A percentile compares a stretch with the other conserved stretches of the same genome.
Conservation (phyloP, 768 basidiomycete genomes). For the Crepidotus variabilis region DNA sequence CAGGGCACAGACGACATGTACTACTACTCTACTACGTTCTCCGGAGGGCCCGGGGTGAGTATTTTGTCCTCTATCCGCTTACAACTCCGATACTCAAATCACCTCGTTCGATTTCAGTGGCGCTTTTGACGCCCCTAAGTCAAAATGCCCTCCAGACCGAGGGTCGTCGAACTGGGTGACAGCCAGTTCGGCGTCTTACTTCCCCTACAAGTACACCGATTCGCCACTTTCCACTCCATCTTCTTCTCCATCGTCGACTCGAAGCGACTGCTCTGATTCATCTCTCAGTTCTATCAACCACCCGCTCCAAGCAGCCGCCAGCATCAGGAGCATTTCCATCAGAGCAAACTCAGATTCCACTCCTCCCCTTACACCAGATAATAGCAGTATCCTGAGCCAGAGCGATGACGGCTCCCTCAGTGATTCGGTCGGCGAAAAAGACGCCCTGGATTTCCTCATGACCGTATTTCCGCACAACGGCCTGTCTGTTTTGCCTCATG, state of each 20-base stretch:
- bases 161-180: conserved; percentile 96
- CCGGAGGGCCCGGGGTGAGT: conserved; percentile 87
- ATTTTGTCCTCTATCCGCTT: background rate
- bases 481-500: conserved; percentile 61
- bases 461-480: conserved; percentile 75
- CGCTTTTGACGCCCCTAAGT: conserved; percentile 90
- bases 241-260: conserved; percentile 18
- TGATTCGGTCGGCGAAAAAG: conserved; percentile 46
- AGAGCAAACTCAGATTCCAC: conserved; percentile 49
- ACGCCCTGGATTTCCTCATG: conserved; percentile 76
- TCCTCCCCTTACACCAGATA: conserved; percentile 79
- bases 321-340: conserved; percentile 37
- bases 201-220: conserved; percentile 35
- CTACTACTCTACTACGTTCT: conserved; percentile 92
- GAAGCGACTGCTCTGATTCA: conserved; percentile 13
- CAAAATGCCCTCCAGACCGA: conserved; percentile 93
- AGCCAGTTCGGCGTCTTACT: conserved; percentile 77
- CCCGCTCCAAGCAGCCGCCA: conserved; percentile 18
- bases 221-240: conserved; percentile 35
- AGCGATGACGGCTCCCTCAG: conserved; percentile 31
- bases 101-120: conserved; percentile 51
- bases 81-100: conserved; percentile 5
- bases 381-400: conserved; percentile 43
- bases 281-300: conserved; percentile 11
- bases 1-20: conserved; percentile 80